These are phyloP conservation scores for Botrytis medusae DNA, from an alignment of 2,329 filamentous ascomycete genomes.

Conservation along the genomic window DNA sequence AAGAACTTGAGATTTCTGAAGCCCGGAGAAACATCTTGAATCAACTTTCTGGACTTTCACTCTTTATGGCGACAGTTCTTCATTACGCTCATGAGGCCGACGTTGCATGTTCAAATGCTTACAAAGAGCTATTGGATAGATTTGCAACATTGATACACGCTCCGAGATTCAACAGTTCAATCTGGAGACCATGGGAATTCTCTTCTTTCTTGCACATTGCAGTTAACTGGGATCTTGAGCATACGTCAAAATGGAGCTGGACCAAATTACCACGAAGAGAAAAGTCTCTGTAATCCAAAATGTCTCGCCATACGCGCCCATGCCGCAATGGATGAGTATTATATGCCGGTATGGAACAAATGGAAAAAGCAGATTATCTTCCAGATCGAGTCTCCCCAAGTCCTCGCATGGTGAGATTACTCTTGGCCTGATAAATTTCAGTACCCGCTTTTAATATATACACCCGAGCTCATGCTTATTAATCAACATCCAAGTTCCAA, in stretches of 20 bases:
- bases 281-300: background rate
- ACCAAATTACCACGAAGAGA: background rate
- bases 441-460: background rate
- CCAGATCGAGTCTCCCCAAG: background rate
- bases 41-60: background rate
- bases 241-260: background rate
- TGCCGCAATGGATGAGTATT: background rate
- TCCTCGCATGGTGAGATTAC: background rate
- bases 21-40: background rate
- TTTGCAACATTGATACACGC: background rate
- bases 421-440: background rate
- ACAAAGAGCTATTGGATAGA: background rate
- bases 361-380: background rate
- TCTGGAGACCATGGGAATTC: background rate
- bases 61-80: background rate
- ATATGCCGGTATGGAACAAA: background rate
- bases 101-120: background rate
- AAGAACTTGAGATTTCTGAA: background rate
- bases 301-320: background rate
- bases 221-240: background rate
- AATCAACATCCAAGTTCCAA: background rate
- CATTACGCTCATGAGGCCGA: background rate
- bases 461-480: conserved; percentile 1
- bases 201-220: background rate
- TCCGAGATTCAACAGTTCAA: background rate